phyloP scores from a whole-genome alignment of 2,329 filamentous ascomycete species.

The Sporothrix brasiliensis region DNA sequence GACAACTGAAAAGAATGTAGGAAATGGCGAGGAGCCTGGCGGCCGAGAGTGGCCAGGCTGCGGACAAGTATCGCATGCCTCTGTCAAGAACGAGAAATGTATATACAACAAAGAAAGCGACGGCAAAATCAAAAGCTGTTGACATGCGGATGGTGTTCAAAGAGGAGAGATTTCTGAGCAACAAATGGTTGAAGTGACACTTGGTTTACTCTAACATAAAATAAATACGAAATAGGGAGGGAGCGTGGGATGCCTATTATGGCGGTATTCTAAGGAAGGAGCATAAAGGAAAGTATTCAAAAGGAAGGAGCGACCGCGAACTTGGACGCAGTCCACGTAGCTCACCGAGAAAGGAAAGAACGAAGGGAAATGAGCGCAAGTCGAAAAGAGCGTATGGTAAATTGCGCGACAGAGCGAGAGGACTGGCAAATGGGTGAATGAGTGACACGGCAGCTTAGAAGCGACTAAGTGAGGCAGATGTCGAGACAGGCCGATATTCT shows the following conservation, averaged over 20 bases:
- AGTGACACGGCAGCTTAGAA: conserved; percentile 5
- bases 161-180: background rate
- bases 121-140: background rate
- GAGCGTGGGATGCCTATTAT: background rate
- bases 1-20: background rate
- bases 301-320: conserved; percentile 13
- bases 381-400: background rate
- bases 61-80: background rate
- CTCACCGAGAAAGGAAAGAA: background rate
- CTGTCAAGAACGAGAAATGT: no score
- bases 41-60: conserved; percentile 8
- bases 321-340: background rate
- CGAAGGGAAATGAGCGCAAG: background rate
- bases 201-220: background rate
- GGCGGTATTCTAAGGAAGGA: background rate
- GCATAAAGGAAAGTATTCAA: background rate
- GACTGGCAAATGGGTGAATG: background rate
- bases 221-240: background rate
- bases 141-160: background rate
- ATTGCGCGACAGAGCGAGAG: background rate
- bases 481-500: background rate
- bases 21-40: background rate
- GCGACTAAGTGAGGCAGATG: background rate
- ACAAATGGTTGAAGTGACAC: background rate
- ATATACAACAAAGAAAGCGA: background rate